Evolutionary conservation across 2,329 filamentous ascomycete genomes (phyloP), one percentile per base, ranked within the genome.

Genomic region (Chaetomiaceae sp.): DNA sequence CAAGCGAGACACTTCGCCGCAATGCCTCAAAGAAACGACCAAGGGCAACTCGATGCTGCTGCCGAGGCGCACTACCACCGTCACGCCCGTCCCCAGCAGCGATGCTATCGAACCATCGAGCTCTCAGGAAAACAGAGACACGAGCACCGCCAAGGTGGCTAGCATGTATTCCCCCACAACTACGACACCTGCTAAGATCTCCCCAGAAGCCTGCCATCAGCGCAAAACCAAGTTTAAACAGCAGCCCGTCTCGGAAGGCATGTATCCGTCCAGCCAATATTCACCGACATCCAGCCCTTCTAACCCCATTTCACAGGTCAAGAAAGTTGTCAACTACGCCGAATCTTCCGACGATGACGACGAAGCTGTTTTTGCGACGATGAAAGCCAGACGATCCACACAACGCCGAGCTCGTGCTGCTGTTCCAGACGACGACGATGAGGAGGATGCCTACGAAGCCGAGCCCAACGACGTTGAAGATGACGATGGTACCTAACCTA

Each of bases 321-420:
- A 74, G 60, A 82, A 79, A 63, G 66, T 67, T 0, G 78, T 93
- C 58, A 93, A 79, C 65, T 97, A 97, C 66, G 85, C 86, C 57
- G 91, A 96, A 63, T 90, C 88, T 1, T 89, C 88, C 39, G 86
- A 88, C 40, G 86, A 89, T 46, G 86, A 89, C 12, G 86, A 89
- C 44, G 85, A 91, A 19, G 82, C 84, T 39, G 81, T 87, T 0
- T 86, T 91, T 63, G 66, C 69, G 2, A 68, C 72, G 40, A 64
- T 70, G 59, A 70, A 65, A 52, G 60, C 68, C 13, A 67, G 66
- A 50, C 60, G 65, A 31, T 71, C 68, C 49, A 70, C 66, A 54
- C 70, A 69, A 30, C 65, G 63, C 48, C 72, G 72, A 43, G 61
- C 68, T 0, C 86, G 87, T 56, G 72, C 81, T 40, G 75, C 82